phyloP scores from a whole-genome alignment of 2,329 filamentous ascomycete genomes.

The Fusarium nanum region DNA sequence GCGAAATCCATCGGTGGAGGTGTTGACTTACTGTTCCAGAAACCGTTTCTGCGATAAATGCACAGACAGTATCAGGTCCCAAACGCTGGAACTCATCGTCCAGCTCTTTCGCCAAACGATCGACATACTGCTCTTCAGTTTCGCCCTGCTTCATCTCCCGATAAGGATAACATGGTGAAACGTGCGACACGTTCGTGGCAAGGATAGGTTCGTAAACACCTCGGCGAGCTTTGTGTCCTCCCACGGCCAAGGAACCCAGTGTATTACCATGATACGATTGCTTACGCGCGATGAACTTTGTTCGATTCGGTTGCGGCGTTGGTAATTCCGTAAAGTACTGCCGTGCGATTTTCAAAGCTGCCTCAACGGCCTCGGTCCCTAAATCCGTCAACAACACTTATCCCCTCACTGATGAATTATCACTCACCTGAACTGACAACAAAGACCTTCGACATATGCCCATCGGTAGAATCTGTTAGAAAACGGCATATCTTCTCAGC shows the following conservation, averaged over 20 bases:
- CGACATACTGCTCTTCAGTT: slow-evolving; percentile 33
- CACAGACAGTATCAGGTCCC: slow-evolving; percentile 33
- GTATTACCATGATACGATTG: slow-evolving; percentile 42
- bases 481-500: slow-evolving; percentile 23
- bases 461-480: slow-evolving; percentile 23
- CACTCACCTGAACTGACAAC: slow-evolving; percentile 27
- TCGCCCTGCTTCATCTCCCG: slow-evolving; percentile 45
- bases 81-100: slow-evolving; percentile 34
- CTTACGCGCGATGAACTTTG: slow-evolving; percentile 29
- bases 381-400: rapidly evolving
- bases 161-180: slow-evolving; percentile 46
- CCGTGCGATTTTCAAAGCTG: slow-evolving; percentile 36
- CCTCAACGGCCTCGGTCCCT: slow-evolving; percentile 41
- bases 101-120: slow-evolving; percentile 26
- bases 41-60: slow-evolving; percentile 38
- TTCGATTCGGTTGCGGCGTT: slow-evolving; percentile 21
- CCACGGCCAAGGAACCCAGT: slow-evolving; percentile 13
- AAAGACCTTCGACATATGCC: slow-evolving; percentile 20
- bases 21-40: slow-evolving; percentile 30
- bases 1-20: rapidly evolving
- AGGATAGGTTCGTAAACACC: slow-evolving; percentile 45
- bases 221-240: slow-evolving; percentile 38
- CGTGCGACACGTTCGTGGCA: slow-evolving; percentile 43
- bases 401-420: background rate
- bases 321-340: slow-evolving; percentile 39